Evolutionary conservation across 2,329 filamentous ascomycete species (phyloP).

Genomic region (Microthyrium microscopicum): DNA sequence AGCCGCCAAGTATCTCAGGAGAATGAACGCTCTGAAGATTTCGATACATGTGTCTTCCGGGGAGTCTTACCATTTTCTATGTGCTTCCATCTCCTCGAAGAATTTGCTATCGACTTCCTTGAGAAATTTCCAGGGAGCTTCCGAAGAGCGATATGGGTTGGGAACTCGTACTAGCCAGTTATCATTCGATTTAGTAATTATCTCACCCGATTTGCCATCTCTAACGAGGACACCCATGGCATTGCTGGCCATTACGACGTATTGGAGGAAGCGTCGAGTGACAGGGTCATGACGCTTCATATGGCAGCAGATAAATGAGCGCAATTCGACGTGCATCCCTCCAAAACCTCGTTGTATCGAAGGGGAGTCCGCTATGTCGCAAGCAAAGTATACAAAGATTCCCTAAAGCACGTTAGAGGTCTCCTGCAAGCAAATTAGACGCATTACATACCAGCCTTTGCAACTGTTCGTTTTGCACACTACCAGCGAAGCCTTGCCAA

Average conservation of each 20-base stretch:
- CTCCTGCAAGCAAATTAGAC: background rate
- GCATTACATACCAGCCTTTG: background rate
- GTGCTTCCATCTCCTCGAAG: slow-evolving; percentile 23
- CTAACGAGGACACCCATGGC: slow-evolving; percentile 24
- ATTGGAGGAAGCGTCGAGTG: slow-evolving; percentile 26
- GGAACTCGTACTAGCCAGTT: slow-evolving; percentile 22
- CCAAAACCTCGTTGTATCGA: background rate
- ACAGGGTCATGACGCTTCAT: slow-evolving; percentile 26
- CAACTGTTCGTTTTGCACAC: slow-evolving; percentile 12
- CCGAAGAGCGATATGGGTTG: too few relatives aligned
- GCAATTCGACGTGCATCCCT: slow-evolving; percentile 18
- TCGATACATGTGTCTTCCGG: too few relatives aligned
- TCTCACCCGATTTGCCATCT: slow-evolving; percentile 24
- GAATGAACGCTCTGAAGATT: too few relatives aligned
- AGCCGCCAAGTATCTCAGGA: too few relatives aligned
- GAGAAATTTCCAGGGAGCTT: slow-evolving; percentile 22
- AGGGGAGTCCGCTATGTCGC: background rate
- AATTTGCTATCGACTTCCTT: slow-evolving; percentile 20
- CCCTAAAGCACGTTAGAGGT: too few relatives aligned
- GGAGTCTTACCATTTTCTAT: slow-evolving; percentile 21
- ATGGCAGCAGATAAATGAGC: slow-evolving; percentile 26
- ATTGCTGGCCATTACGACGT: slow-evolving; percentile 23
- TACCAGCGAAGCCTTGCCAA: slow-evolving; percentile 27
- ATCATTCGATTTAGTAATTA: slow-evolving; percentile 24
- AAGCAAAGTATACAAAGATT: too few relatives aligned